These are phyloP conservation scores for Metarhizium brunneum DNA, from an alignment of 2,329 filamentous ascomycete genomes.

Conservation along the genomic window DNA sequence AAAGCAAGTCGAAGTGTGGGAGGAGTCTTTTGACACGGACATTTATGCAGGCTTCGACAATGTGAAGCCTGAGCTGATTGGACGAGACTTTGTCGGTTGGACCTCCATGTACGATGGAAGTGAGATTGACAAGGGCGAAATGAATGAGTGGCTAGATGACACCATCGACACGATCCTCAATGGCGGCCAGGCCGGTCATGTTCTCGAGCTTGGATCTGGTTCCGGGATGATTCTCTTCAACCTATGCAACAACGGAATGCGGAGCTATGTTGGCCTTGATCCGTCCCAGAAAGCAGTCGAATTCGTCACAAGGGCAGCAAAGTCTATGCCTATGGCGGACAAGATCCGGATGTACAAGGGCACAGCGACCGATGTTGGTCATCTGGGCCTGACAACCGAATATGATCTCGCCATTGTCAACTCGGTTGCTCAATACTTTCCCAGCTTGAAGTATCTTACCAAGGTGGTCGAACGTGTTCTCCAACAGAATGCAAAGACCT, in stretches of 20 bases:
- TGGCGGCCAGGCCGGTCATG: slow-evolving; percentile 2
- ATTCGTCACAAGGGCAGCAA: slow-evolving; percentile 11
- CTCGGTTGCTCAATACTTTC: slow-evolving; percentile 20
- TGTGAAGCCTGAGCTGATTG: not conserved
- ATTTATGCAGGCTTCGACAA: not conserved
- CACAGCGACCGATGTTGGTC: slow-evolving; percentile 12
- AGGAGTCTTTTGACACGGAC: not conserved
- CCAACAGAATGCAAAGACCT: not conserved
- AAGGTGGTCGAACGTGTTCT: slow-evolving; percentile 7
- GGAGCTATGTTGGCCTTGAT: slow-evolving; percentile 19
- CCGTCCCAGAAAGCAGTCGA: slow-evolving; percentile 13
- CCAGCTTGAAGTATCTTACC: slow-evolving; percentile 15
- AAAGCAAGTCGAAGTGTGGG: not conserved
- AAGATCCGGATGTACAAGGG: slow-evolving; percentile 11
- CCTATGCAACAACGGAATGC: slow-evolving; percentile 6
- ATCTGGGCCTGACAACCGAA: not conserved
- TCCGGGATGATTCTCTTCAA: slow-evolving; percentile 24
- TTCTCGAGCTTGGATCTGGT: slow-evolving; percentile 21
- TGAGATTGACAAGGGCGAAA: not conserved
- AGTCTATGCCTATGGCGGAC: slow-evolving; percentile 6
- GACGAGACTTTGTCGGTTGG: slow-evolving; percentile 1
- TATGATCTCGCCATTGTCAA: slow-evolving; percentile 16
- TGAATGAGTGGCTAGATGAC: slow-evolving; percentile 5
- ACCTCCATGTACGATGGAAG: slow-evolving; percentile 2
- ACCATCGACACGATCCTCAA: not conserved